These are phyloP conservation scores for Berkeleyomyces basicola DNA, from an alignment of 2,329 filamentous ascomycete species.

Conservation along the genomic window DNA sequence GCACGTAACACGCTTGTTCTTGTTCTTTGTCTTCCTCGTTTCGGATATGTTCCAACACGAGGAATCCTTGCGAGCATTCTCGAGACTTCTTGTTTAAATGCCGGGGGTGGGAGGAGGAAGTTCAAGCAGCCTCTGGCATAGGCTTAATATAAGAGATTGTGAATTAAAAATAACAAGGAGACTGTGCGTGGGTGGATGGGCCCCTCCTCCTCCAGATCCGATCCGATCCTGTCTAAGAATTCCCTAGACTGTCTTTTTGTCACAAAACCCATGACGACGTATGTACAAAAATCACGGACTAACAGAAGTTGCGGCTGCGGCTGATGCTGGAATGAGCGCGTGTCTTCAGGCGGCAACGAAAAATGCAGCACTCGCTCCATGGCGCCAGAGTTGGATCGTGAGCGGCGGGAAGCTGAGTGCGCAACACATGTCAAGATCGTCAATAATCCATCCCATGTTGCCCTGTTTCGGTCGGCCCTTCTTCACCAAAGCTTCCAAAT, in stretches of 20 bases:
- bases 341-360: background rate
- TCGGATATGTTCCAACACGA: background rate
- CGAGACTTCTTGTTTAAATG: background rate
- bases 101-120: background rate
- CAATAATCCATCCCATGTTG: background rate
- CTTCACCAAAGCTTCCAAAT: background rate
- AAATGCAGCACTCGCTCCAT: background rate
- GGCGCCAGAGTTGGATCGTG: too few species aligned
- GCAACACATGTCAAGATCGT: background rate
- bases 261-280: too few species aligned
- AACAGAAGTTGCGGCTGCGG: background rate
- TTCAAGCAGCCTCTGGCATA: background rate
- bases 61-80: background rate
- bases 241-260: too few species aligned
- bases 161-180: too few species aligned
- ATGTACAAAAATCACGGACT: too few species aligned
- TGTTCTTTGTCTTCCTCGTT: background rate
- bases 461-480: background rate
- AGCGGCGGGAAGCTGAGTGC: too few species aligned
- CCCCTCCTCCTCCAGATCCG: too few species aligned
- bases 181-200: too few species aligned
- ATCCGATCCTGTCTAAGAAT: too few species aligned
- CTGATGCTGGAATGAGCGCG: background rate
- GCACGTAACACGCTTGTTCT: background rate
- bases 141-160: too few species aligned